Conservation (phyloP, 1,284 basidiomycete species). For the Coniophora puteana region DNA sequence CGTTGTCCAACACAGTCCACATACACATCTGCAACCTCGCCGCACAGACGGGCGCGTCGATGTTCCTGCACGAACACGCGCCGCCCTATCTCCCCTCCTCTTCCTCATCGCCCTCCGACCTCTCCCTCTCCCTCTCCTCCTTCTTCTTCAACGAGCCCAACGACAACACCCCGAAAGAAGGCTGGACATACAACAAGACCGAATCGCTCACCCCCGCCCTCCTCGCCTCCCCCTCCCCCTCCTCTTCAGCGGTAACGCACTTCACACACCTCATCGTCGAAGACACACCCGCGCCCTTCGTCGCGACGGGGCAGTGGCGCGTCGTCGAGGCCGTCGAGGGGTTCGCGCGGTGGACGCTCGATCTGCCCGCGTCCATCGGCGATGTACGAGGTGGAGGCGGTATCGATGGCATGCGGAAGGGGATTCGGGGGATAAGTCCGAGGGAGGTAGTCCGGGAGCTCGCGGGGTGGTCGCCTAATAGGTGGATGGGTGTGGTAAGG, state of each 20-base stretch:
- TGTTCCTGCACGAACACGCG: slow-evolving; percentile 77
- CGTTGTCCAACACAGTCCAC: slow-evolving; percentile 34
- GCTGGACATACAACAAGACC: slow-evolving; percentile 79
- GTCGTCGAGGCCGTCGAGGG: slow-evolving; percentile 39
- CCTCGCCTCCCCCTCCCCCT: slow-evolving; percentile 28
- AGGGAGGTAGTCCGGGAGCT: slow-evolving; percentile 15
- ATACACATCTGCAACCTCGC: slow-evolving; percentile 82
- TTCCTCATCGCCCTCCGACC: slow-evolving; percentile 6
- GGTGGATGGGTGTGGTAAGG: slow-evolving; percentile 28
- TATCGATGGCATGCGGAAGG: slow-evolving; percentile 13
- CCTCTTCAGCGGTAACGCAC: too few relatives aligned
- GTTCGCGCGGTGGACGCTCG: slow-evolving; percentile 47
- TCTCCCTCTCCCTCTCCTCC: slow-evolving; percentile 4
- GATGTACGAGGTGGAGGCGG: slow-evolving; percentile 12
- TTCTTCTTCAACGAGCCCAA: slow-evolving; percentile 1
- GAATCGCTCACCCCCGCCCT: slow-evolving; percentile 53
- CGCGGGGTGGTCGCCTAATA: slow-evolving; percentile 19
- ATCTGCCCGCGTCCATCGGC: too few relatives aligned
- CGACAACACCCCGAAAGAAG: slow-evolving; percentile 6
- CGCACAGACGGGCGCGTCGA: slow-evolving; percentile 87
- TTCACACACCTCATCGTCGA: slow-evolving; percentile 62
- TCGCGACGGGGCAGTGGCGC: slow-evolving; percentile 33
- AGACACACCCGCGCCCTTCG: slow-evolving; percentile 24
- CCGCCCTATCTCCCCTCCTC: slow-evolving; percentile 40
- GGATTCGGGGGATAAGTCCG: too few relatives aligned